Conservation (phyloP, 2,329 filamentous ascomycete genomes). For the Aquanectria penicillioides region DNA sequence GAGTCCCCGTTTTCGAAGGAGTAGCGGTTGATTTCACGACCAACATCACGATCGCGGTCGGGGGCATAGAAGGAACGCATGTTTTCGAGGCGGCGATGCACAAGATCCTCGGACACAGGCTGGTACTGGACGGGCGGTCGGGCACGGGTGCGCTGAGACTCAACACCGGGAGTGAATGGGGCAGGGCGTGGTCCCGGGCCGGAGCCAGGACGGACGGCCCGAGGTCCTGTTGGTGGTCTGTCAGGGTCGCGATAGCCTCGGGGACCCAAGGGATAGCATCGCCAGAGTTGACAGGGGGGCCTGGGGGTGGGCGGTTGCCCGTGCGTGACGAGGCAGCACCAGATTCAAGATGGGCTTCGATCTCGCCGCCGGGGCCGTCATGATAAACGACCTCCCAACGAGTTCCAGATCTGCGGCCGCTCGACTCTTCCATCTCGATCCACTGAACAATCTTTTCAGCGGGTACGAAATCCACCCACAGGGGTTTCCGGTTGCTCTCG, state of each 20-base stretch:
- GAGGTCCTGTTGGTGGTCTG: conserved; percentile 49
- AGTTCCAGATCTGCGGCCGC: conserved; percentile 52
- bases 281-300: conserved; percentile 33
- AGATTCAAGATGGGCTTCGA: conserved; percentile 63
- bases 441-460: conserved; percentile 76
- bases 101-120: conserved; percentile 72
- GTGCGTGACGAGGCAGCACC: conserved; percentile 33
- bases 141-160: conserved; percentile 51
- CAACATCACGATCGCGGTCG: conserved; percentile 53
- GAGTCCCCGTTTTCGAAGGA: conserved; percentile 74
- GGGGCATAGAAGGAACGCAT: conserved; percentile 60
- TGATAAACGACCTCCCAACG: conserved; percentile 82
- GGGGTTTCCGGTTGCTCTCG: conserved; percentile 82
- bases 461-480: conserved; percentile 93
- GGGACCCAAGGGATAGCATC: conserved; percentile 53
- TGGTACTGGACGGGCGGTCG: conserved; percentile 56
- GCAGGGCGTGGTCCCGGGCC: conserved; percentile 40
- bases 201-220: conserved; percentile 49
- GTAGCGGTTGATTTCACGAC: conserved; percentile 71
- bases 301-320: conserved; percentile 26
- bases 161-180: conserved; percentile 30
- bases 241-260: conserved; percentile 40
- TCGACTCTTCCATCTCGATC: conserved; percentile 74
- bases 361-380: conserved; percentile 61
- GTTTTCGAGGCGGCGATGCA: conserved; percentile 69